Percentiles rank a stretch among this genome's conserved stretches.
These are phyloP conservation scores for Cladosporium sp. DNA, from an alignment of 2,329 filamentous ascomycete genomes.

Conservation along the genomic window DNA sequence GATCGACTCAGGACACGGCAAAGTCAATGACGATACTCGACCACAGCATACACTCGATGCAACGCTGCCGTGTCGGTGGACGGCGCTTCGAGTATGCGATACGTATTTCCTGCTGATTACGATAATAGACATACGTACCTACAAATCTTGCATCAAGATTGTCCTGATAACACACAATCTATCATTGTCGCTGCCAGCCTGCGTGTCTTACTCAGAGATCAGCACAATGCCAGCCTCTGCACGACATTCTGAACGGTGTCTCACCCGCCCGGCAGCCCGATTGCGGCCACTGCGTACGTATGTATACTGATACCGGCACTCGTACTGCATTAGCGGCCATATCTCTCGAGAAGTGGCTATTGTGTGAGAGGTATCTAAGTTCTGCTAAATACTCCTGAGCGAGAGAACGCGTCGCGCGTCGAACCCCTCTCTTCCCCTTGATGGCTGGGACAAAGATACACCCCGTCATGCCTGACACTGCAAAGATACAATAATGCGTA, in stretches of 20 bases:
- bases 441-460: too few relatives aligned
- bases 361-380: too few relatives aligned
- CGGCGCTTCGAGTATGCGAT: not conserved
- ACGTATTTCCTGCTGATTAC: not conserved
- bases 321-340: not conserved
- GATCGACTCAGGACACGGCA: not conserved
- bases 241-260: not conserved
- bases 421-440: too few relatives aligned
- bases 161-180: not conserved
- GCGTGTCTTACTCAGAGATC: not conserved
- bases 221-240: not conserved
- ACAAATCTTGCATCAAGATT: not conserved
- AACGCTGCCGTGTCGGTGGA: not conserved
- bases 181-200: not conserved
- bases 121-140: not conserved
- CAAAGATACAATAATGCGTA: not conserved
- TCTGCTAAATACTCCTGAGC: not conserved
- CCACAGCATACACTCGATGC: not conserved
- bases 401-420: not conserved
- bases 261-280: not conserved
- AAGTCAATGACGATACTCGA: slow-evolving; percentile 6
- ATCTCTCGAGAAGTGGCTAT: not conserved
- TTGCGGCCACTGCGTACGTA: not conserved
- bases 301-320: not conserved
- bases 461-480: too few relatives aligned